Base-by-base conservation (phyloP, 1,284 basidiomycete genomes). In the Fistulinella cinereoalba region DNA sequence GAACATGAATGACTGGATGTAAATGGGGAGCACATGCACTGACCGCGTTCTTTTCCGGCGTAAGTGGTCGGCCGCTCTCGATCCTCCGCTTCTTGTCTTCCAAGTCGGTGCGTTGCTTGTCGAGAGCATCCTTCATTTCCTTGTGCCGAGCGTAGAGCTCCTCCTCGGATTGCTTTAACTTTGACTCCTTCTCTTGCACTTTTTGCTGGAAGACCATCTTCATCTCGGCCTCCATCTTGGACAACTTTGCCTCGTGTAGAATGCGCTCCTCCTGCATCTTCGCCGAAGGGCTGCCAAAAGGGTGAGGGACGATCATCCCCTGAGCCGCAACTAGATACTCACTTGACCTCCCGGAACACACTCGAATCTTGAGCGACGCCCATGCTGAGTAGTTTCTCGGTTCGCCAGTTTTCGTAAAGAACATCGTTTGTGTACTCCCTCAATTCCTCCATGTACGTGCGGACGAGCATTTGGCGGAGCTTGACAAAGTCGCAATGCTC, bases 161-260 rank as follows among this genome's bases (percentile, higher is more conserved):
- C 71, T 97, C 95, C 71, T 98, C 95, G 47, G 88, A 92, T 71
- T 97, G 94, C 75, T 97, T 97, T 67, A 98, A 79, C 72, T 97
- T 97, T 53, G 91, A 81, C 69, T 98, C 94, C 77, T 98, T 97
- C 71, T 98, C 94, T 68, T 93, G 91, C 44, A 98, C 94, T 71
- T 98, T 98, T 72, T 97, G 95, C 69, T 95, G 92, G 90, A 98
- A 98, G 58, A 98, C 94, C 88, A 93, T 91, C 81, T 94, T 95
- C 93, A 97, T 96, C 79, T 97, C 94, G 49, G 92, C 88, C 74
- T 98, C 94, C 94, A 97, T 97, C 85, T 97, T 98, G 50, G 90
- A 82, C 50, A 98, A 81, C 71, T 97, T 97, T 56, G 92, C 90
- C 73, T 96, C 92, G 70, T 96, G 92, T 65, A 94, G 72, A 44